Base-by-base conservation (phyloP, 129 eudicot genomes). In the Tagetes patula region DNA sequence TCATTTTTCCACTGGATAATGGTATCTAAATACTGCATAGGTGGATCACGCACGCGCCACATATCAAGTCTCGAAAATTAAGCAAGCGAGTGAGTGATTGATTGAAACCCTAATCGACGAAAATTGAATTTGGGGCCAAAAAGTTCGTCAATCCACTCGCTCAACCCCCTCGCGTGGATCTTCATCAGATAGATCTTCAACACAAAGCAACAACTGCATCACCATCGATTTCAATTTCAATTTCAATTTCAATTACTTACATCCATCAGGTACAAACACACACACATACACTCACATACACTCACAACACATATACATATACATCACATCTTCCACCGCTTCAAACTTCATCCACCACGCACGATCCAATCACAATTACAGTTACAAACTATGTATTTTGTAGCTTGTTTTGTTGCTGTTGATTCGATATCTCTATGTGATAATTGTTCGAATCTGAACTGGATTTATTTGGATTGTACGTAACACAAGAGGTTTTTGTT, bases 111-210 rank as follows among this genome's bases (percentile, higher is more conserved):
- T 77, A 83, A 80, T 59, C 69, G 38, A 40, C 37, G 64, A 65
- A 37, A 37, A 36, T 69, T 60, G 33, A 59, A 82, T 70, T 59
- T 70, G 41, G 75, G 73, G 75, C 46, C 53, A 71, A 77, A 80
- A 46, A 66, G 58, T 71, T 72, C 74, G 77, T 81, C 75, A 67
- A 81, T 79, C 82, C 82, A 79, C 91, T 86, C 91, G 91, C 91
- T 65, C 79, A 70, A 58, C 75, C 82, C 85, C 82, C 79, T 86
- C 87, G 84, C 91, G 85, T 80, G 87, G 79, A 83, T 77, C 60
- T 76, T 69, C 77, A 71, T 73, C 77, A 66, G 71, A 46, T 67
- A 38, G 70, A 58, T 69, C 76, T 39, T n/a, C 41, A 49, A 32
- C 73, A 40, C 71, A 39, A 55, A 8, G 56, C 52, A 48, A 79